Percentiles rank a stretch among this genome's conserved stretches.
These are phyloP conservation scores for Sambucus nigra DNA, from an alignment of 129 eudicot species.

Conservation along the genomic window DNA sequence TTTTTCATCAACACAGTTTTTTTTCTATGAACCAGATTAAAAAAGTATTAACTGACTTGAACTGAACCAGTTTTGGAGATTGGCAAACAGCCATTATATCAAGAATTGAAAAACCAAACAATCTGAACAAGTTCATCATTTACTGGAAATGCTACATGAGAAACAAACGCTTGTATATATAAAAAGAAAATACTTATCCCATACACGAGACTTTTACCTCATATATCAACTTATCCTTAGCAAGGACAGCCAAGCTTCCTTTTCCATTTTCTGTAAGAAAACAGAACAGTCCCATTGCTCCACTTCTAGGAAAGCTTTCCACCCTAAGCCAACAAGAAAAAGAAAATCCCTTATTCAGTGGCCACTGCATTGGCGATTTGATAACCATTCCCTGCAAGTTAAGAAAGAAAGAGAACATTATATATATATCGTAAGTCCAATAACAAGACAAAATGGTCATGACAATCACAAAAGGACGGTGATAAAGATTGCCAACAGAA, in stretches of 20 bases:
- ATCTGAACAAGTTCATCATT: too few relatives aligned
- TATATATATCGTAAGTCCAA: background rate
- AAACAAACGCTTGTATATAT: too few relatives aligned
- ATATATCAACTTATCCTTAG: slow-evolving; percentile 62
- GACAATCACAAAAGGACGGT: background rate
- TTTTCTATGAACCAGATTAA: too few relatives aligned
- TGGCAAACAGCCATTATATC: too few relatives aligned
- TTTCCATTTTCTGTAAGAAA: slow-evolving; percentile 79
- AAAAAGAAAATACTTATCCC: background rate
- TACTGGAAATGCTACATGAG: too few relatives aligned
- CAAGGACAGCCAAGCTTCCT: slow-evolving; percentile 75
- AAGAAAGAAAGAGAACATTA: background rate
- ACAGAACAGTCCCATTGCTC: slow-evolving; percentile 89
- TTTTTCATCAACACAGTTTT: too few relatives aligned
- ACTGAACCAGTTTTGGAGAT: too few relatives aligned
- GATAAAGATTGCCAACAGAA: background rate
- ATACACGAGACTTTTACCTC: slow-evolving; percentile 39
- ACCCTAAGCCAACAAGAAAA: slow-evolving; percentile 97
- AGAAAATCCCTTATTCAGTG: slow-evolving; percentile 80
- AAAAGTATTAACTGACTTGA: too few relatives aligned
- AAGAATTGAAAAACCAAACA: too few relatives aligned
- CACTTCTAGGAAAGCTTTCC: slow-evolving; percentile 72
- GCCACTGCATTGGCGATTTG: slow-evolving; percentile 83
- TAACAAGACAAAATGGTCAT: background rate
- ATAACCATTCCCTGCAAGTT: slow-evolving; percentile 72